phyloP scores from a whole-genome alignment of 768 basidiomycete genomes.

The Nidularia pulvinata region DNA sequence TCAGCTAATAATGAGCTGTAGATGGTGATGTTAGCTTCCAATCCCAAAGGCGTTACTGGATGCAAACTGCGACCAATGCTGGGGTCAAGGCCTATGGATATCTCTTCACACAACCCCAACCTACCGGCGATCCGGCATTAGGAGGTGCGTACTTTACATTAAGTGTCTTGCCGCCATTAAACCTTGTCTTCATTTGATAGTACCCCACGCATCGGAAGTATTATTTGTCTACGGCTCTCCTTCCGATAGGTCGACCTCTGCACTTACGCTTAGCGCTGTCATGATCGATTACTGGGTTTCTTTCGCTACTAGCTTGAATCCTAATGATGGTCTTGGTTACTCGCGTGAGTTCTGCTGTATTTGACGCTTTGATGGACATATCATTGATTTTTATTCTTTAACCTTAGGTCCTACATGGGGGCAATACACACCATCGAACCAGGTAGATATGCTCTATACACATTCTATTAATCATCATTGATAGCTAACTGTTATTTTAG shows the following conservation, averaged over 20 bases:
- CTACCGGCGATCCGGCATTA: slow-evolving; percentile 11
- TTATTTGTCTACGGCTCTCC: slow-evolving; percentile 30
- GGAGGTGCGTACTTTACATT: slow-evolving; percentile 21
- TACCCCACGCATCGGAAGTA: slow-evolving; percentile 29
- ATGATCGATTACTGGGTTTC: slow-evolving; percentile 45
- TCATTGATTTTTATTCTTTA: no score
- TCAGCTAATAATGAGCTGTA: slow-evolving; percentile 1
- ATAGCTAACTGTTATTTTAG: slow-evolving; percentile 7
- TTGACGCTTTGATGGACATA: no score
- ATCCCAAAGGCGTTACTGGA: slow-evolving; percentile 34
- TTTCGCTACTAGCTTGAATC: slow-evolving; percentile 32
- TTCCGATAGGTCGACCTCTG: slow-evolving; percentile 14
- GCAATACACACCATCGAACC: slow-evolving; percentile 18
- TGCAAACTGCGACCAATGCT: slow-evolving; percentile 30
- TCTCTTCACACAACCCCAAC: slow-evolving; percentile 38
- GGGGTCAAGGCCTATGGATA: slow-evolving; percentile 40
- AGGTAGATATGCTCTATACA: slow-evolving; percentile 6
- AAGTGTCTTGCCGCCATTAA: no score
- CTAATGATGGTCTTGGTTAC: slow-evolving; percentile 32
- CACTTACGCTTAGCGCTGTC: slow-evolving; percentile 19
- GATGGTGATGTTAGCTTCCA: slow-evolving; percentile 39
- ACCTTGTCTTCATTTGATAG: slow-evolving; percentile 8
- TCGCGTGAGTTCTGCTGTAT: slow-evolving; percentile 16
- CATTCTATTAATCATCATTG: no score
- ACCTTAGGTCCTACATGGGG: no score